A percentile compares a stretch with the other conserved stretches of the same genome.
Conservation (phyloP, 2,329 filamentous ascomycete species). For the Verticillium albo-atrum region DNA sequence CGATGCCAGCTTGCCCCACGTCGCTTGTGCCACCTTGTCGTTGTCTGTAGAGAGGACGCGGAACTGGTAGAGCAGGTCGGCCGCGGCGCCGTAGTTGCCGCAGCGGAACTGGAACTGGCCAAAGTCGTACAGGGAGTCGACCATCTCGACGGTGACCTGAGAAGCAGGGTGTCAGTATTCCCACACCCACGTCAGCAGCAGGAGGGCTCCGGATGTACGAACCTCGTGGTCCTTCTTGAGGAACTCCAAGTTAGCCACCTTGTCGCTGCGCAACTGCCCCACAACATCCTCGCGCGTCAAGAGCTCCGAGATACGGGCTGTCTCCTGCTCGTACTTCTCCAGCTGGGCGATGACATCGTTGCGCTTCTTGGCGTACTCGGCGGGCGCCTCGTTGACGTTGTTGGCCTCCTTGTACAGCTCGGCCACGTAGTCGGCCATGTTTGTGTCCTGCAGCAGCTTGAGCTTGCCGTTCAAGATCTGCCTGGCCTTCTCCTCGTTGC, state of each 20-base stretch:
- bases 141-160: constrained; percentile 87
- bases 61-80: constrained; percentile 95
- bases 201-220: constrained; percentile 29
- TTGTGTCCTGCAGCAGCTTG: constrained; percentile 90
- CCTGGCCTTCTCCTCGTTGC: constrained; percentile 50
- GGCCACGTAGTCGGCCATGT: constrained; percentile 98
- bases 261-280: constrained; percentile 87
- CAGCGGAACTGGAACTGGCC: constrained; percentile 98
- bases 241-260: constrained; percentile 97
- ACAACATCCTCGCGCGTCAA: constrained; percentile 87
- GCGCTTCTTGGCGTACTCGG: constrained; percentile 84
- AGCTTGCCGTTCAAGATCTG: constrained; percentile 85
- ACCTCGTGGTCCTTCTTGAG: constrained; percentile 94
- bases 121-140: constrained; percentile 91
- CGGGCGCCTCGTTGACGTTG: constrained; percentile 69
- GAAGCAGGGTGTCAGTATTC: constrained; percentile 7
- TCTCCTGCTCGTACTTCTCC: constrained; percentile 81
- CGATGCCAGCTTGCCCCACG: constrained; percentile 95
- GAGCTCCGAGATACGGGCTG: constrained; percentile 81
- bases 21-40: constrained; percentile 92
- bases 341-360: constrained; percentile 82
- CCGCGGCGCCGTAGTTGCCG: constrained; percentile 84
- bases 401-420: constrained; percentile 88
- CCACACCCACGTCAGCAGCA: not conserved
- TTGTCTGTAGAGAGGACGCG: constrained; percentile 96